Percentiles rank a stretch among this genome's conserved stretches.
These are phyloP conservation scores for Metroxylon sagu DNA, from an alignment of 176 grass and related monocot species.

Conservation along the genomic window DNA sequence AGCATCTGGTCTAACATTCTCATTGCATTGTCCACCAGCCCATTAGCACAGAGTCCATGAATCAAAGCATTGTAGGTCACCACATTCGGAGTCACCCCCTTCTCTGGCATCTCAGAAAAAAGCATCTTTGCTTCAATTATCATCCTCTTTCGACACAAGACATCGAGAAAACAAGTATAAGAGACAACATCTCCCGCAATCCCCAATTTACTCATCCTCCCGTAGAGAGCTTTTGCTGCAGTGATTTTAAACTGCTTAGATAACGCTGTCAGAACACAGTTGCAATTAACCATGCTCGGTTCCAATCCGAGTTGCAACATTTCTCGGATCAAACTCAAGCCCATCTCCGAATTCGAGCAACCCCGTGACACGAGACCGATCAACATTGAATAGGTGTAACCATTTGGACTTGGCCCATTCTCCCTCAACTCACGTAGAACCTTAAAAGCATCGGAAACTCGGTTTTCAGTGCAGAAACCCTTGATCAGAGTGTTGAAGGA, in stretches of 20 bases:
- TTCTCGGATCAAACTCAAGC: background rate
- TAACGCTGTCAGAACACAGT: background rate
- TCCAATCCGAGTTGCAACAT: slow-evolving; percentile 12
- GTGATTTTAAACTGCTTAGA: slow-evolving; percentile 3
- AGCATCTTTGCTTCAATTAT: slow-evolving; percentile 6
- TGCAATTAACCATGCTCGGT: slow-evolving; percentile 3
- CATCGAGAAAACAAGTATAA: slow-evolving; percentile 7
- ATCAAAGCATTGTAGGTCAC: slow-evolving; percentile 8
- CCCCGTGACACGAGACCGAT: slow-evolving; percentile 3
- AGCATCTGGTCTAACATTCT: slow-evolving; percentile 4
- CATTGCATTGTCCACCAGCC: background rate
- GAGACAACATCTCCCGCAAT: slow-evolving; percentile 11
- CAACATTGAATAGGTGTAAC: slow-evolving; percentile 8
- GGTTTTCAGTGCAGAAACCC: slow-evolving; percentile 1
- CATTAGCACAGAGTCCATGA: background rate
- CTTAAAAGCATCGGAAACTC: background rate
- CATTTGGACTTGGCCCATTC: background rate
- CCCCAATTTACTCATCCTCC: slow-evolving; percentile 7
- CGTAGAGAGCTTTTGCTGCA: slow-evolving; percentile 1
- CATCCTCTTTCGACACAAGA: background rate
- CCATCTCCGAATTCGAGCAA: slow-evolving; percentile 1
- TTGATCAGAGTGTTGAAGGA: background rate
- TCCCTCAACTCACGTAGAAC: background rate
- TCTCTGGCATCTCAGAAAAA: slow-evolving; percentile 13
- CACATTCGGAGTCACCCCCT: slow-evolving; percentile 7